Evolutionary conservation across 441 rosid species (phyloP).

Genomic region (Breynia disticha): DNA sequence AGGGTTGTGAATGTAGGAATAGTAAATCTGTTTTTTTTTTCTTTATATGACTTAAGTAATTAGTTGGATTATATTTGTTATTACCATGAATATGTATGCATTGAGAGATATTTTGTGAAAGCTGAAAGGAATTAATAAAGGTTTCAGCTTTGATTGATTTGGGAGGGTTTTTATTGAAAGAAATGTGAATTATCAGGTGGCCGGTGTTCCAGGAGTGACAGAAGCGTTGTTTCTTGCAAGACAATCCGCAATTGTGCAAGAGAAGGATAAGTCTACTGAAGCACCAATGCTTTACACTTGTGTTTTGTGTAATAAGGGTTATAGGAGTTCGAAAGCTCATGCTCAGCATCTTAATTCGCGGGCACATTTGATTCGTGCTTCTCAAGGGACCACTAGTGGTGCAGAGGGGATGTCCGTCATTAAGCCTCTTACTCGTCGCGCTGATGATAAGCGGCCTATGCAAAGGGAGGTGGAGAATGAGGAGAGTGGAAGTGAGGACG

Average conservation of each 20-base stretch:
- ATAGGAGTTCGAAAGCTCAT: slow-evolving; percentile 73
- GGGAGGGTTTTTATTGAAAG: background rate
- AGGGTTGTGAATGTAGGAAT: too few relatives aligned
- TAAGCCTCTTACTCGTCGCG: slow-evolving; percentile 45
- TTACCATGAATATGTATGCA: too few relatives aligned
- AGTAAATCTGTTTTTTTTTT: too few relatives aligned
- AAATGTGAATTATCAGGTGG: slow-evolving; percentile 33
- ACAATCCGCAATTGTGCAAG: slow-evolving; percentile 60
- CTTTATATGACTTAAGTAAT: too few relatives aligned
- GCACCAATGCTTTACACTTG: slow-evolving; percentile 77
- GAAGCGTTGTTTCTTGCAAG: slow-evolving; percentile 71
- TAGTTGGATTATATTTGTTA: too few relatives aligned
- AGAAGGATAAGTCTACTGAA: slow-evolving; percentile 42
- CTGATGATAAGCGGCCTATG: slow-evolving; percentile 21
- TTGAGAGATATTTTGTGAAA: too few relatives aligned
- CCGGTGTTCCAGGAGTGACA: slow-evolving; percentile 97
- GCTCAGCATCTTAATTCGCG: slow-evolving; percentile 78
- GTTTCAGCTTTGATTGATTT: background rate
- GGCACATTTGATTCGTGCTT: slow-evolving; percentile 46
- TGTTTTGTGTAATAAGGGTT: slow-evolving; percentile 61
- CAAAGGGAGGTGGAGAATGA: slow-evolving; percentile 15
- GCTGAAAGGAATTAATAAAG: too few relatives aligned
- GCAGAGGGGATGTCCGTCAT: slow-evolving; percentile 41
- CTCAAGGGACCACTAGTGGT: slow-evolving; percentile 34
- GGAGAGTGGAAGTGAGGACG: slow-evolving; percentile 52